These are phyloP conservation scores for Phytophthora lateralis DNA, from an alignment of 352 stramenopile species.

Conservation along the genomic window DNA sequence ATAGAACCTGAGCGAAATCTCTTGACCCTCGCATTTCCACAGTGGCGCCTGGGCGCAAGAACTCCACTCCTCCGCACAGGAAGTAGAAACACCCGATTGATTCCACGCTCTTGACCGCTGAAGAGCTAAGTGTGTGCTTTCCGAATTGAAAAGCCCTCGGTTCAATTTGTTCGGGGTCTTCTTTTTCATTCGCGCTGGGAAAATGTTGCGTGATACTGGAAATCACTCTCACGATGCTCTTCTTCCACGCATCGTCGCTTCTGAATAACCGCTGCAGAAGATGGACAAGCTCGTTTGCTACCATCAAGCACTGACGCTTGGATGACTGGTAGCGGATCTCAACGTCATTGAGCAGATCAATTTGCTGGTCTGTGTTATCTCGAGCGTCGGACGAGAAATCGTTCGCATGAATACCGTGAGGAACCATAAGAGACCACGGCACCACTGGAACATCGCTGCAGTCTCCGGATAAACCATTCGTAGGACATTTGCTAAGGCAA, in stretches of 20 bases:
- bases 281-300: conserved; percentile 40
- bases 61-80: conserved; percentile 44
- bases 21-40: conserved; percentile 38
- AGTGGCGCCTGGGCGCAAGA: conserved; percentile 37
- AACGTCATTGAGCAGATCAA: conserved; percentile 25
- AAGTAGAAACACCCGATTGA: conserved; percentile 38
- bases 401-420: conserved; percentile 38
- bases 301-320: conserved; percentile 28
- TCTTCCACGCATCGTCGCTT: conserved; percentile 22
- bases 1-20: conserved; percentile 40
- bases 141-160: conserved; percentile 25
- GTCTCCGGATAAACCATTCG: neutral
- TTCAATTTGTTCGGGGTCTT: conserved; percentile 1
- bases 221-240: conserved; percentile 13
- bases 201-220: conserved; percentile 11
- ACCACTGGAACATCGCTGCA: conserved; percentile 1
- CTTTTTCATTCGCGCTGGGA: neutral
- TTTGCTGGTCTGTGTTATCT: conserved; percentile 5
- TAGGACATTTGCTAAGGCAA: conserved; percentile 35
- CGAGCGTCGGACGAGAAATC: conserved; percentile 30
- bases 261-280: conserved; percentile 28
- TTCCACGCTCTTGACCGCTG: conserved; percentile 31
- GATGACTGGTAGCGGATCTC: conserved; percentile 28
- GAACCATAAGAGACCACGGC: conserved; percentile 38
- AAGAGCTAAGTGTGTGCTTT: conserved; percentile 18